Evolutionary conservation across 2,329 filamentous ascomycete genomes (phyloP).

Genomic region (Rachicladosporium sp.): DNA sequence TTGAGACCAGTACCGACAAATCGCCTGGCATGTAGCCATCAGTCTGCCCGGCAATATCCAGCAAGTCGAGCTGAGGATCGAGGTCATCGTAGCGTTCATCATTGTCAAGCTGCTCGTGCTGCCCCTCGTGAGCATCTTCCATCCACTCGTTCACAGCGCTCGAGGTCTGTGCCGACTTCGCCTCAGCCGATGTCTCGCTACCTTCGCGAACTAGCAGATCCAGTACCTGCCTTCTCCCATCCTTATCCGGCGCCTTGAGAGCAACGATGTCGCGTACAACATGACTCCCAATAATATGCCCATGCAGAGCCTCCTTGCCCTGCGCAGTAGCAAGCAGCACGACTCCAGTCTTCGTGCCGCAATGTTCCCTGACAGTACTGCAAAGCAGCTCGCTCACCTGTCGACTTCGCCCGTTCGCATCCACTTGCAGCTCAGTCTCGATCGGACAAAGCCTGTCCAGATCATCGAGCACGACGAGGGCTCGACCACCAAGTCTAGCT

Average conservation of each 20-base stretch:
- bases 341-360: constrained; percentile 64
- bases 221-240: constrained; percentile 69
- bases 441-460: constrained; percentile 84
- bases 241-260: constrained; percentile 85
- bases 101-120: constrained; percentile 29
- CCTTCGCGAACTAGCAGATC: constrained; percentile 54
- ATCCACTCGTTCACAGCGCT: constrained; percentile 46
- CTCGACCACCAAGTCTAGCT: constrained; percentile 68
- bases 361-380: constrained; percentile 72
- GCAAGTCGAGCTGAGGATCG: constrained; percentile 68
- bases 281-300: constrained; percentile 79
- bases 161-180: no score
- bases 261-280: constrained; percentile 83
- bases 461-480: constrained; percentile 82
- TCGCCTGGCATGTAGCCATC: constrained; percentile 98
- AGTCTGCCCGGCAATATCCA: constrained; percentile 85
- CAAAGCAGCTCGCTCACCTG: constrained; percentile 85
- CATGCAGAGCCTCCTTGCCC: constrained; percentile 84
- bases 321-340: constrained; percentile 84
- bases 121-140: constrained; percentile 48
- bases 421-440: constrained; percentile 88
- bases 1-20: constrained; percentile 68
- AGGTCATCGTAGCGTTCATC: constrained; percentile 41
- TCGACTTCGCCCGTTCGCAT: constrained; percentile 82
- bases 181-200: no score